These are phyloP conservation scores for Cladosporium austrohemisphaericum DNA, from an alignment of 2,329 filamentous ascomycete genomes.

Conservation along the genomic window DNA sequence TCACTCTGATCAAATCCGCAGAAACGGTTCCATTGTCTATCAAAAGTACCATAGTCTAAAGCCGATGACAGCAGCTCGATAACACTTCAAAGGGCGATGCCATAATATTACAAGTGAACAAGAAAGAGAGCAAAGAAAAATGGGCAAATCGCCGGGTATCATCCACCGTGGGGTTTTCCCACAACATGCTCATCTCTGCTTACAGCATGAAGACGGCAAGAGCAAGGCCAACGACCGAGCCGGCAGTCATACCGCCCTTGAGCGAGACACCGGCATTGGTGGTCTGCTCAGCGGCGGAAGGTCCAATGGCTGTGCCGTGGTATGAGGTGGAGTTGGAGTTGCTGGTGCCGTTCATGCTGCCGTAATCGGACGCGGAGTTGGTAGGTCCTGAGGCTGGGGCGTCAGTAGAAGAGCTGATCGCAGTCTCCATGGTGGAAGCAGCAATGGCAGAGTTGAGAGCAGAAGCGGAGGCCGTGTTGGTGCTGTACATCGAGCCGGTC, in stretches of 20 bases:
- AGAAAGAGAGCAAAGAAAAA: no score
- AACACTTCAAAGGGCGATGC: no score
- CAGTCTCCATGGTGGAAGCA: slow-evolving; percentile 17
- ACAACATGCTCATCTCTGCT: background rate
- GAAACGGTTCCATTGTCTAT: no score
- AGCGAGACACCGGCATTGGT: slow-evolving; percentile 17
- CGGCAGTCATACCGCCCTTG: slow-evolving; percentile 17
- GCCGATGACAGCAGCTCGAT: no score
- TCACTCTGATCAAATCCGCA: no score
- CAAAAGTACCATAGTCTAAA: no score
- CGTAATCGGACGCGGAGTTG: slow-evolving; percentile 10
- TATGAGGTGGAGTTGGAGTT: slow-evolving; percentile 1
- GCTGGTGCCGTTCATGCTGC: slow-evolving; percentile 1
- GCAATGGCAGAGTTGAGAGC: slow-evolving; percentile 21
- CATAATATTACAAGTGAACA: no score
- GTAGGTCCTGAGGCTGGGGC: background rate
- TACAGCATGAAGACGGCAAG: slow-evolving; percentile 23
- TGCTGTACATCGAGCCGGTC: slow-evolving; percentile 25
- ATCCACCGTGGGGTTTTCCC: background rate
- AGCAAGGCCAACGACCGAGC: slow-evolving; percentile 25
- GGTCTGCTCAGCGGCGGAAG: slow-evolving; percentile 12
- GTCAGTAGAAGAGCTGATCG: slow-evolving; percentile 13
- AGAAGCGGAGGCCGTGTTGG: slow-evolving; percentile 25
- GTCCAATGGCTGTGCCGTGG: slow-evolving; percentile 13
- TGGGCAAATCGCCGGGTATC: no score